Percentiles rank a stretch among this genome's conserved stretches.
phyloP scores from a whole-genome alignment of 345 rosid species.

The Brassica rapa region DNA sequence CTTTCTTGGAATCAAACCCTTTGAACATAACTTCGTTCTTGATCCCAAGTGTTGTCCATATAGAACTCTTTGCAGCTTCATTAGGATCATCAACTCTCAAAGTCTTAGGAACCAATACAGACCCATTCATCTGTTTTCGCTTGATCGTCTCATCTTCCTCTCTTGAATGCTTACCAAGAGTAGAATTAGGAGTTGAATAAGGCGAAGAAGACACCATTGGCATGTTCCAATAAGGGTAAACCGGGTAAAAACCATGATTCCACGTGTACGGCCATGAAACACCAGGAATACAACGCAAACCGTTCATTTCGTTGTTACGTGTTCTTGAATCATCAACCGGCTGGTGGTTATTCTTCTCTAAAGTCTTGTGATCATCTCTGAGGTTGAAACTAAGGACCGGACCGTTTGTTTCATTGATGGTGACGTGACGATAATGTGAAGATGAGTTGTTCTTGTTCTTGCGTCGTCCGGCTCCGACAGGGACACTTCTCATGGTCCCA shows the following conservation, averaged over 20 bases:
- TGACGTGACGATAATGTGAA: constrained; percentile 53
- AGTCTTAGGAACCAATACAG: constrained; percentile 67
- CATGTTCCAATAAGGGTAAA: constrained; percentile 68
- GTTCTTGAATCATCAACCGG: not conserved
- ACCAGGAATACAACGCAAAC: constrained; percentile 52
- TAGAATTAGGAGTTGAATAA: constrained; percentile 43
- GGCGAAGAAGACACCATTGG: constrained; percentile 52
- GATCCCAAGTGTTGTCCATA: constrained; percentile 72
- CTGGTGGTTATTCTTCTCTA: constrained; percentile 41
- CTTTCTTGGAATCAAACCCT: constrained; percentile 58
- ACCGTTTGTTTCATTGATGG: constrained; percentile 62
- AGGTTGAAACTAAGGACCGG: constrained; percentile 62
- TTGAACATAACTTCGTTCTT: constrained; percentile 58
- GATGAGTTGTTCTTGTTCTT: constrained; percentile 66
- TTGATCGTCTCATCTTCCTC: constrained; percentile 35
- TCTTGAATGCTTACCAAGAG: constrained; percentile 71
- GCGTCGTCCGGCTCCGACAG: constrained; percentile 89
- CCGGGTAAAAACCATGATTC: constrained; percentile 57
- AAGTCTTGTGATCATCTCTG: constrained; percentile 45
- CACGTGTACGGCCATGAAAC: constrained; percentile 82
- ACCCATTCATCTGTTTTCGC: constrained; percentile 47
- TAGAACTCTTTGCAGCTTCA: constrained; percentile 79
- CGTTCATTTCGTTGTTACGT: constrained; percentile 36
- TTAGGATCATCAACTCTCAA: constrained; percentile 67
- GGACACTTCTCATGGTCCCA: constrained; percentile 91